Percentiles rank a stretch among this genome's conserved stretches.
These are phyloP conservation scores for Kwoniella bestiolae DNA, from an alignment of 768 basidiomycete species.

Conservation along the genomic window DNA sequence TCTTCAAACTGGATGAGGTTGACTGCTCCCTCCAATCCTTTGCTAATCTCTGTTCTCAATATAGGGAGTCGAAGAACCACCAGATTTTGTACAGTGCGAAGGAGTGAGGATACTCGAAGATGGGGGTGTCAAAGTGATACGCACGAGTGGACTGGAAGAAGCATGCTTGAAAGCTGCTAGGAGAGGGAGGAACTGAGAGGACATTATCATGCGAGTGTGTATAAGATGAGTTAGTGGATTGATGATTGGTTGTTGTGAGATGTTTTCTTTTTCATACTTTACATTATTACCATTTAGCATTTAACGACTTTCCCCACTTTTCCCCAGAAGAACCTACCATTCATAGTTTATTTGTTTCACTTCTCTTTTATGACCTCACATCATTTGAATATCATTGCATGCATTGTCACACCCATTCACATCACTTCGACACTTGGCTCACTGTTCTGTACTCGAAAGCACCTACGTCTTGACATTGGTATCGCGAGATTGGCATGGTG, in stretches of 20 bases:
- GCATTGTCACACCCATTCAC: slow-evolving; percentile 1
- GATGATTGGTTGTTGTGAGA: not conserved
- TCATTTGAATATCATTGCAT: not conserved
- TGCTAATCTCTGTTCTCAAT: not conserved
- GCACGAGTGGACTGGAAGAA: slow-evolving; percentile 66
- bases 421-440: not conserved
- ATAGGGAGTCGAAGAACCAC: slow-evolving; percentile 81
- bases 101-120: slow-evolving; percentile 67
- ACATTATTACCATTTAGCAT: not conserved
- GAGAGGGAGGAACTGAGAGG: slow-evolving; percentile 56
- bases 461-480: too few species aligned
- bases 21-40: not conserved
- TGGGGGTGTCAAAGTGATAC: slow-evolving; percentile 53
- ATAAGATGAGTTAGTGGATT: not conserved
- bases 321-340: too few species aligned
- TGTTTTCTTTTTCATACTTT: not conserved
- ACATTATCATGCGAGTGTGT: not conserved
- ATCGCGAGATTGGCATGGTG: too few species aligned
- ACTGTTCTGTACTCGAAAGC: not conserved
- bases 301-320: not conserved
- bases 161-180: slow-evolving; percentile 82
- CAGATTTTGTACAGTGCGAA: slow-evolving; percentile 92
- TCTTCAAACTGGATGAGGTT: not conserved
- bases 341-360: too few species aligned
- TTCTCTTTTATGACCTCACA: too few species aligned